These are phyloP conservation scores for Pyronema domesticum DNA, from an alignment of 495 filamentous ascomycete genomes.

Conservation along the genomic window DNA sequence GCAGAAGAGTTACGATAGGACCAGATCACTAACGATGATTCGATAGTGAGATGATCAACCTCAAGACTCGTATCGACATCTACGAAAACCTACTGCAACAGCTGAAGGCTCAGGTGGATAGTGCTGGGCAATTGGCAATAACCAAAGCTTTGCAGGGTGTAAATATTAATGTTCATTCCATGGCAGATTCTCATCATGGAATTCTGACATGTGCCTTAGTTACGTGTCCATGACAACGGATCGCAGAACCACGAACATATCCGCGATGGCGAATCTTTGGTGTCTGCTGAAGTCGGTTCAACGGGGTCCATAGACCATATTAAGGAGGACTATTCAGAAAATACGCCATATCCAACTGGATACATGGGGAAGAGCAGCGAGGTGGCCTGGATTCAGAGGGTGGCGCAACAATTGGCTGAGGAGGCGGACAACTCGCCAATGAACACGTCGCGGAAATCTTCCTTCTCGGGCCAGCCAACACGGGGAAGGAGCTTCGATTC, in stretches of 20 bases:
- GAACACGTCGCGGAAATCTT: conserved; percentile 15
- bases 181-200: background rate
- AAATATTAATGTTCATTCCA: conserved; percentile 1
- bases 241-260: background rate
- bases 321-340: conserved; percentile 42
- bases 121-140: conserved; percentile 34
- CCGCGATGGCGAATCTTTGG: conserved; percentile 22
- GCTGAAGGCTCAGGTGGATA: conserved; percentile 31
- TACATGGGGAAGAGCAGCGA: conserved; percentile 46
- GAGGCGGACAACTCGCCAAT: conserved; percentile 25
- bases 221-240: background rate
- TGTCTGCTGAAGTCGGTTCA: conserved; percentile 40
- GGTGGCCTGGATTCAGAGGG: conserved; percentile 38
- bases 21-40: no score
- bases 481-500: conserved; percentile 18
- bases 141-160: conserved; percentile 20
- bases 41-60: conserved; percentile 29
- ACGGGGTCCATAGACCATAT: conserved; percentile 42
- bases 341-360: conserved; percentile 32
- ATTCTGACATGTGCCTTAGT: background rate
- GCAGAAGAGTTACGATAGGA: no score
- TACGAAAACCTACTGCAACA: conserved; percentile 29
- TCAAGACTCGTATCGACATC: conserved; percentile 32
- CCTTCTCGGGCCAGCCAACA: conserved; percentile 16
- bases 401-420: conserved; percentile 17